Evolutionary conservation across 441 rosid genomes (phyloP).

Genomic region (Syzygium malaccense): DNA sequence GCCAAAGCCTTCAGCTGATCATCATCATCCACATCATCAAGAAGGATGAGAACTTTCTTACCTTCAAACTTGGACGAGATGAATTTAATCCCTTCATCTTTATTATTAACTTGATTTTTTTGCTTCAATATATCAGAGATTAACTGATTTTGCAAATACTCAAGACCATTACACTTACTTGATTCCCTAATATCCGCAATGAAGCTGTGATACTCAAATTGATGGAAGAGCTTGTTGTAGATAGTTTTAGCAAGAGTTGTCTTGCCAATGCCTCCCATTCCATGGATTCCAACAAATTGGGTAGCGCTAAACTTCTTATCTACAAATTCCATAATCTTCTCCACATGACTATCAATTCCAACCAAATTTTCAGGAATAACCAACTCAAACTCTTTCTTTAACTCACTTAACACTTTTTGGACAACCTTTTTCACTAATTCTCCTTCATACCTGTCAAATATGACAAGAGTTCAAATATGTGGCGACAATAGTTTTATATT

Average conservation of each 20-base stretch:
- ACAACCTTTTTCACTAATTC: background rate
- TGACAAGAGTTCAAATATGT: background rate
- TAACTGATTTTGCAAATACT: background rate
- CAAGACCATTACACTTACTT: background rate
- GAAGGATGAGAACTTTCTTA: background rate
- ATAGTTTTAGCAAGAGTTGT: background rate
- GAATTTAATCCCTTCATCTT: background rate
- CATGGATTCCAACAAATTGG: background rate
- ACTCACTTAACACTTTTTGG: background rate
- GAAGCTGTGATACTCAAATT: background rate
- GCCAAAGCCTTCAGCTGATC: background rate
- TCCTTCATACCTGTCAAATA: background rate
- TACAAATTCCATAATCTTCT: background rate
- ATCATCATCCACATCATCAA: background rate
- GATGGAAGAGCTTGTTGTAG: background rate
- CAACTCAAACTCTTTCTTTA: background rate
- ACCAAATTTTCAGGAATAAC: background rate
- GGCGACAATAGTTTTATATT: background rate
- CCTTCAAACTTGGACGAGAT: background rate
- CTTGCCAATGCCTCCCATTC: background rate
- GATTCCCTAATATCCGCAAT: background rate
- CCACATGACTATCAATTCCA: background rate
- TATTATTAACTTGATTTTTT: background rate
- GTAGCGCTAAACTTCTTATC: background rate
- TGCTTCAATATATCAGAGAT: background rate